Percentiles rank a stretch among this genome's conserved stretches.
These are phyloP conservation scores for Umbelopsis ramanniana DNA, from an alignment of 192 early-diverging fungal genomes.

Conservation along the genomic window DNA sequence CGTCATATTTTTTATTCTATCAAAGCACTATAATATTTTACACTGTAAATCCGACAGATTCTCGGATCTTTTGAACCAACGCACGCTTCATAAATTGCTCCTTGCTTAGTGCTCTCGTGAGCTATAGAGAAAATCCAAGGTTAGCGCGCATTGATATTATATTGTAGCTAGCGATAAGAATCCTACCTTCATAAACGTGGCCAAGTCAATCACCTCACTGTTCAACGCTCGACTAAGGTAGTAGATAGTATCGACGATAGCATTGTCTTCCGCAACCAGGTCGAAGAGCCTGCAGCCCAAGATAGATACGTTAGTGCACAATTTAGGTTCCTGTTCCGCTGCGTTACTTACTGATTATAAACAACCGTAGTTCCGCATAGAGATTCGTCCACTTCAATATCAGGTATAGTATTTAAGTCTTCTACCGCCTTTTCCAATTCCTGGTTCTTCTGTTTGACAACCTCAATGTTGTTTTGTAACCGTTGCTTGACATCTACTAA, in stretches of 20 bases:
- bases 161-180: neutral
- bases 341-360: slow-evolving; percentile 64
- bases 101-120: slow-evolving; percentile 76
- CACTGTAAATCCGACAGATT: slow-evolving; percentile 27
- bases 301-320: slow-evolving; percentile 38
- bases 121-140: slow-evolving; percentile 42
- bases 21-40: slow-evolving; percentile 1
- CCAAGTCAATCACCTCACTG: slow-evolving; percentile 71
- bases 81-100: slow-evolving; percentile 92
- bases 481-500: slow-evolving; percentile 63
- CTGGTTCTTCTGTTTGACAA: slow-evolving; percentile 63
- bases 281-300: slow-evolving; percentile 82
- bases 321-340: slow-evolving; percentile 37
- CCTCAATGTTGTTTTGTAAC: slow-evolving; percentile 65
- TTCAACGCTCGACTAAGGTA: slow-evolving; percentile 79
- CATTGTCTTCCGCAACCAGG: slow-evolving; percentile 86
- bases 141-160: neutral
- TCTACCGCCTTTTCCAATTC: slow-evolving; percentile 61
- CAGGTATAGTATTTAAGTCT: slow-evolving; percentile 57
- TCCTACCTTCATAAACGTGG: slow-evolving; percentile 78
- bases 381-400: slow-evolving; percentile 67
- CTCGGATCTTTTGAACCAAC: slow-evolving; percentile 69
- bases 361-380: slow-evolving; percentile 66
- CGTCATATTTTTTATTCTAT: slow-evolving; percentile 13
- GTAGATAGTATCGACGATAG: slow-evolving; percentile 88